Evolutionary conservation across 495 filamentous ascomycete genomes (phyloP).

Genomic region (Trichoderma erinaceum): DNA sequence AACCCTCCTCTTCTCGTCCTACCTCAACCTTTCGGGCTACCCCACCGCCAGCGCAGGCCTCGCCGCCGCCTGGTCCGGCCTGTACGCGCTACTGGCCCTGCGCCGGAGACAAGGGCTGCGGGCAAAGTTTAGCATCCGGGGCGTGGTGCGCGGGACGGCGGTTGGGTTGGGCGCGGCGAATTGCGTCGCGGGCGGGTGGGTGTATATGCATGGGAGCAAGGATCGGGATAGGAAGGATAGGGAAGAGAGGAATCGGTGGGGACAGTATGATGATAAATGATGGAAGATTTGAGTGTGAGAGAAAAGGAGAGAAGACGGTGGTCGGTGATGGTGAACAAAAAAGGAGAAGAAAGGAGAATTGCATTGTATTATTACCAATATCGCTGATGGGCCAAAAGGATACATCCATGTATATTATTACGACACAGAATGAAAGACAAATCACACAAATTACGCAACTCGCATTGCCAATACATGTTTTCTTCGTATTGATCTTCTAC

Average conservation of each 20-base stretch:
- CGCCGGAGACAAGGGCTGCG: conserved; percentile 52
- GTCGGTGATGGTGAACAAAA: neutral
- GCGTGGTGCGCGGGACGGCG: conserved; percentile 62
- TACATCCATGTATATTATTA: neutral
- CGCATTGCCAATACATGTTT: neutral
- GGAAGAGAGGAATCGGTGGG: conserved; percentile 43
- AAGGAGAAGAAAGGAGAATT: too few relatives aligned
- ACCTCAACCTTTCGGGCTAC: conserved; percentile 72
- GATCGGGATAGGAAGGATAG: conserved; percentile 41
- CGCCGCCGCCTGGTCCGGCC: conserved; percentile 75
- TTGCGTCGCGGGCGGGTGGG: conserved; percentile 60
- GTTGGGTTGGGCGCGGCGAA: conserved; percentile 67
- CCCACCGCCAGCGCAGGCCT: conserved; percentile 78
- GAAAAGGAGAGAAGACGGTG: neutral
- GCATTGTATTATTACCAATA: neutral
- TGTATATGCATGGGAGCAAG: conserved; percentile 61
- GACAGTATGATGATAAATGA: conserved; percentile 16
- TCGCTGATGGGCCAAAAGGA: neutral
- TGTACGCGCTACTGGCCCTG: conserved; percentile 74
- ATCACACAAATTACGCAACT: neutral
- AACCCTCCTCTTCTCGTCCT: conserved; percentile 77
- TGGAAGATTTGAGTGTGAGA: neutral
- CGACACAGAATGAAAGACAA: neutral
- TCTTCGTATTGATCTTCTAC: neutral
- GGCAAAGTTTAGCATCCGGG: conserved; percentile 60